Evolutionary conservation across 768 basidiomycete species (phyloP), one percentile per base, ranked within the genome.

Genomic region (Trametes maxima): DNA sequence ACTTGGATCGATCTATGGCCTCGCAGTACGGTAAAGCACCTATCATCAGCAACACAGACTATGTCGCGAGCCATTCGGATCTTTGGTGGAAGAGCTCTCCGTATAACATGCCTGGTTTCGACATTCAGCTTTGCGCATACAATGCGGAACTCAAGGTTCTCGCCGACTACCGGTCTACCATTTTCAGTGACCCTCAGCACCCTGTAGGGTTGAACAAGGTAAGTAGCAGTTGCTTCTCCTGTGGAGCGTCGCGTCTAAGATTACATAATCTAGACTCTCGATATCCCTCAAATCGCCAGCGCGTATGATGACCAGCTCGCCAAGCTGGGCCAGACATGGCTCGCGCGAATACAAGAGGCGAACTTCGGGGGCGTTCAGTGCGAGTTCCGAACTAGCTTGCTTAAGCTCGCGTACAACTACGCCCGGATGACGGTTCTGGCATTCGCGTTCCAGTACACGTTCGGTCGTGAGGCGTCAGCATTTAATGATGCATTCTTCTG

Each of bases 1-100:
- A 95, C 73, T 77, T 96, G 43, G 95, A 98, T 73, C 87, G 93
- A 22, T 95, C 93, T 5, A 89, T 90, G 8, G 87, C 91, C 4
- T 88, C 87, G 17, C 89, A 95, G 72, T 94, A 95, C 74, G 95
- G 95, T 57, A 94, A 94, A 74, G 83, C 86, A 0, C 86, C 91
- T 17, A 92, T 91, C 46, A 87, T 97, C 70, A 80, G 80, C 62
- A 85, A 89, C 65, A 79, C 81, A 7, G 91, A 92, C 74, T 94
- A 90, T 71, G 87, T 88, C 60, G 88, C 89, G 16, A 80, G 78
- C 57, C 86, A 88, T 67, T 87, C 85, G 1, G 83, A 82, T 56
- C 75, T 83, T 57, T 92, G 88, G 89, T 92, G 88, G 86, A 73
- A 75, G 54, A 80, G 78, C 59, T 91, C 89, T 1, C 79, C 78